Base-by-base conservation (phyloP, 225 moss, liverwort and hornwort genomes). In the Sphagnum contortum region DNA sequence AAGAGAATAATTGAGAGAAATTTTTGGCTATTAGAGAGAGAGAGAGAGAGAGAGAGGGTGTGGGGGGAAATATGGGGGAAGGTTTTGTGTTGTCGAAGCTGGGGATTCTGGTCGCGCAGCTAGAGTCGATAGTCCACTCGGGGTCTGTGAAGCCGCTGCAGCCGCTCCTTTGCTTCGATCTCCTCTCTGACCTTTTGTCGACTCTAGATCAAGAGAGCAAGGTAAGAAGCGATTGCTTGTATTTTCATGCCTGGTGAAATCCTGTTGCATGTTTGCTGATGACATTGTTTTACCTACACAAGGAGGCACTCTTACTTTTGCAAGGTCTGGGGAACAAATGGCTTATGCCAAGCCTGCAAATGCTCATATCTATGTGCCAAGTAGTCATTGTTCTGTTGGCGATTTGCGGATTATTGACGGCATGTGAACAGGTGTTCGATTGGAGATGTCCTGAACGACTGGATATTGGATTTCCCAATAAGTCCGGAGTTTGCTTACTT, bases 101-200 rank as follows among this genome's bases (percentile, higher is more conserved):
- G 60, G 89, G 87, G 66, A 87, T 99, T 59, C 69, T 93, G 61
- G 98, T 99, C 66, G 98, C 98, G 65, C 98, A 99, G 87, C 82
- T 99, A 72, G 93, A 89, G 82, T 93, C 93, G 13, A 89, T 99
- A 56, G 86, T 99, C 66, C 84, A 85, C 59, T 87, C 89, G 7
- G 91, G 89, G 8, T 75, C 80, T 44, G 93, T 93, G 72, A 94
- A 91, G 84, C 86, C 85, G 8, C 87, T 89, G 71, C 85, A 93
- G 69, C 91, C 98, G 66, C 89, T 99, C 47, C 89, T 99, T 74
- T 93, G 93, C 81, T 99, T 99, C 64, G 98, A 99, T 83, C 91
- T 99, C 29, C 80, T 99, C 45, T 94, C 90, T 11, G 91, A 99
- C 86, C 93, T 99, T 62, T 76, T 99, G 62, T 79, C 83, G 44